These are phyloP conservation scores for Scytalidium sp. DNA, from an alignment of 2,329 filamentous ascomycete genomes.

Conservation along the genomic window DNA sequence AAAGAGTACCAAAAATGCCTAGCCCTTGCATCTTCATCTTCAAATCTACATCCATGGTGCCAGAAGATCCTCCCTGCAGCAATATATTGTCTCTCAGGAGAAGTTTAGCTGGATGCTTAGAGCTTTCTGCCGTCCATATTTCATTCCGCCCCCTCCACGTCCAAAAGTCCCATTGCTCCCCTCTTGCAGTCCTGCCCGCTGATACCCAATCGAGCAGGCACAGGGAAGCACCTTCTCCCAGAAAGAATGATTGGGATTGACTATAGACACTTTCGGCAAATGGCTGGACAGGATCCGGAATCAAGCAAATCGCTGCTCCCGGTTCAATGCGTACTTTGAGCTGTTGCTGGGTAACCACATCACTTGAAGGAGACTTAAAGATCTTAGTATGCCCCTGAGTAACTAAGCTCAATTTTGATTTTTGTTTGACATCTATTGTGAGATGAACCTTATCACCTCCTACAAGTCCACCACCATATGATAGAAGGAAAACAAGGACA, in stretches of 20 bases:
- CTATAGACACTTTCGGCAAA: conserved; percentile 82
- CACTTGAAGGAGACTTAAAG: conserved; percentile 69
- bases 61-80: conserved; percentile 55
- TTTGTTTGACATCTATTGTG: conserved; percentile 57
- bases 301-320: conserved; percentile 57
- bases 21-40: conserved; percentile 68
- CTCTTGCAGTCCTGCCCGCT: conserved; percentile 77
- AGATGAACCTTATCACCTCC: conserved; percentile 81
- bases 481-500: conserved; percentile 82
- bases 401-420: conserved; percentile 64
- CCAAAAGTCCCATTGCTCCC: conserved; percentile 83
- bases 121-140: conserved; percentile 56
- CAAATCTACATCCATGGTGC: conserved; percentile 35
- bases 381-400: conserved; percentile 90
- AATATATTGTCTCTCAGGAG: conserved; percentile 84
- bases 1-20: conserved; percentile 79
- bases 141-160: conserved; percentile 85
- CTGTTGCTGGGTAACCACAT: conserved; percentile 55
- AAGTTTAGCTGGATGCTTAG: conserved; percentile 51
- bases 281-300: conserved; percentile 92
- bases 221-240: conserved; percentile 56
- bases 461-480: conserved; percentile 91
- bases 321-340: conserved; percentile 49
- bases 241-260: conserved; percentile 76
- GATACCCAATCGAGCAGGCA: conserved; percentile 94